Base-by-base conservation (phyloP, 805 yeast genomes). In the Ogataea kodamae region DNA sequence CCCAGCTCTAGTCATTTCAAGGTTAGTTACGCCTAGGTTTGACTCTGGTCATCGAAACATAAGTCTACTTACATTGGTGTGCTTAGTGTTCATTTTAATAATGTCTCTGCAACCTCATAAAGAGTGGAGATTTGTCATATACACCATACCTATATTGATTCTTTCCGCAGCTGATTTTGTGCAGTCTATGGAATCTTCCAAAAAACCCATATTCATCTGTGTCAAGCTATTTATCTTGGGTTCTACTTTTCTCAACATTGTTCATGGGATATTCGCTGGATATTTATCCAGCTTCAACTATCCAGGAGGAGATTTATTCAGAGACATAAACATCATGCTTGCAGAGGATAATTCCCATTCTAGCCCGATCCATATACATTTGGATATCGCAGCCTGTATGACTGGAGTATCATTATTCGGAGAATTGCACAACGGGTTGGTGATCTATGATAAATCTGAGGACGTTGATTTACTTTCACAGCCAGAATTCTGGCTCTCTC, bases 111-210 rank as follows among this genome's bases (percentile, higher is more conserved):
- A 84, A 57, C 88, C 92, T 3, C 97, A 90, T 50, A 90, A 90
- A 55, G 97, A 90, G 64, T 86, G 95, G 95, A 72, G 97, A 48
- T 90, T 90, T 51, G 76, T 90, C 24, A 65, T 81, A 11, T 90
- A 89, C 56, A 64, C 78, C 0, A 62, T 82, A 4, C 96, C 97
- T 1, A 65, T 80, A 0, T 55, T 86, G 38, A 75, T 81, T 0
- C 48, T 81, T 12, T 52, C 73, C 19, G 88, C 83, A 5, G 78
- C 92, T 2, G 64, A 71, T 27, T 28, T 42, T 10, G 27, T 46
- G 12, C 24, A 46, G 4, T 25, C 32, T 10, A 39, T 33, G 40
- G 19, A 50, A 16, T 42, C 54, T n/a, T 13, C 45, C 39, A 25
- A 41, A 37, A 20, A 20, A 43, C 1, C 4, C 15, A 2, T 11